Evolutionary conservation across 345 rosid species (phyloP).

Genomic region (Mangifera indica): DNA sequence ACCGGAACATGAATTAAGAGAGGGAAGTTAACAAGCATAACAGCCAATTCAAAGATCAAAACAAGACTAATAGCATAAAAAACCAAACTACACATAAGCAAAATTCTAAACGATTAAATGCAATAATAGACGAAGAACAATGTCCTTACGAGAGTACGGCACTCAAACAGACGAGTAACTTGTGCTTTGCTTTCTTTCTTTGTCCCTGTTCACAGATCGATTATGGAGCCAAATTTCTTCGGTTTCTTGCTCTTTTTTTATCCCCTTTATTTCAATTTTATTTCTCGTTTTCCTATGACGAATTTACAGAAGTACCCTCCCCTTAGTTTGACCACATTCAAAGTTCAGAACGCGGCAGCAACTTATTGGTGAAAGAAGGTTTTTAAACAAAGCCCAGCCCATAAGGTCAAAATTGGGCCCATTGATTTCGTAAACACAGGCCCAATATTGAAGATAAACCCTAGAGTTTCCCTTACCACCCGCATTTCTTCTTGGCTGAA

Average conservation of each 20-base stretch:
- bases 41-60: slow-evolving; percentile 1
- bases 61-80: not conserved
- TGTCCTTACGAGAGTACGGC: not conserved
- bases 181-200: not conserved
- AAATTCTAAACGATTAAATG: not conserved
- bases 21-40: not conserved
- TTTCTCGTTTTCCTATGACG: too few relatives aligned
- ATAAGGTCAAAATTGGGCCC: too few relatives aligned
- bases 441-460: slow-evolving; percentile 9
- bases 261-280: too few relatives aligned
- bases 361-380: not conserved
- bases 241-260: not conserved
- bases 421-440: not conserved
- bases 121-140: not conserved
- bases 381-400: slow-evolving; percentile 1
- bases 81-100: not conserved
- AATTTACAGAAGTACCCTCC: slow-evolving; percentile 14
- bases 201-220: slow-evolving; percentile 13
- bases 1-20: not conserved
- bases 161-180: not conserved
- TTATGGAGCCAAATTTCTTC: slow-evolving; percentile 10
- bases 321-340: not conserved
- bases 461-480: not conserved
- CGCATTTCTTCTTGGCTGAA: not conserved
- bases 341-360: not conserved